Percentiles rank a stretch among this genome's conserved stretches.
Conservation (phyloP, 2,329 filamentous ascomycete genomes). For the Fusarium sp. region DNA sequence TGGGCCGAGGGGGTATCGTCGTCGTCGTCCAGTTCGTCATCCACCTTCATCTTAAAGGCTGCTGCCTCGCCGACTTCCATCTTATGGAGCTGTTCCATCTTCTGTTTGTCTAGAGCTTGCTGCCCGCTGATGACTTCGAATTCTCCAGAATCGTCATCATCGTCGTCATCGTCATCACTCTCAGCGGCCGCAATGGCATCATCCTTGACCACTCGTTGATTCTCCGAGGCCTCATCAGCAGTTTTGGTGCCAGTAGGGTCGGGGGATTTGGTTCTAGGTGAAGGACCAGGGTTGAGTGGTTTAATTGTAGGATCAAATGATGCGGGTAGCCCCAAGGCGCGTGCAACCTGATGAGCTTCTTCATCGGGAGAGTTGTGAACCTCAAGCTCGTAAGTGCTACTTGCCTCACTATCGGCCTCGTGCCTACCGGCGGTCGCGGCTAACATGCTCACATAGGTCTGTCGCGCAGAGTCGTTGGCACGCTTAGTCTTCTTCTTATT, state of each 20-base stretch:
- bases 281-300: constrained; percentile 59
- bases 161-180: constrained; percentile 57
- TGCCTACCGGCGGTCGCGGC: constrained; percentile 72
- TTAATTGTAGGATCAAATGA: constrained; percentile 76
- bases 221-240: constrained; percentile 37
- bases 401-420: constrained; percentile 70
- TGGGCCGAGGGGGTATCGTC: constrained; percentile 50
- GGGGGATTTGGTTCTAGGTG: constrained; percentile 28
- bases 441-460: constrained; percentile 84
- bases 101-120: constrained; percentile 61
- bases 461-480: constrained; percentile 79
- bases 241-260: constrained; percentile 29
- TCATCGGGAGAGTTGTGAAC: constrained; percentile 70
- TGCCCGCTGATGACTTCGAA: constrained; percentile 64
- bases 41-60: constrained; percentile 61
- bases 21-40: constrained; percentile 59
- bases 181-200: constrained; percentile 52
- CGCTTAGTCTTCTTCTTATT: constrained; percentile 92
- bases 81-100: constrained; percentile 67
- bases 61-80: constrained; percentile 74
- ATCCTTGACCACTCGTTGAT: constrained; percentile 44
- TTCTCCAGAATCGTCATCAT: constrained; percentile 59
- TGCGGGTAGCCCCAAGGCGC: constrained; percentile 73
- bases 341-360: constrained; percentile 75
- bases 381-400: constrained; percentile 69